Evolutionary conservation across 2,329 filamentous ascomycete species (phyloP), one percentile per base, ranked within the genome.

Genomic region (Ophiobolus disseminans): DNA sequence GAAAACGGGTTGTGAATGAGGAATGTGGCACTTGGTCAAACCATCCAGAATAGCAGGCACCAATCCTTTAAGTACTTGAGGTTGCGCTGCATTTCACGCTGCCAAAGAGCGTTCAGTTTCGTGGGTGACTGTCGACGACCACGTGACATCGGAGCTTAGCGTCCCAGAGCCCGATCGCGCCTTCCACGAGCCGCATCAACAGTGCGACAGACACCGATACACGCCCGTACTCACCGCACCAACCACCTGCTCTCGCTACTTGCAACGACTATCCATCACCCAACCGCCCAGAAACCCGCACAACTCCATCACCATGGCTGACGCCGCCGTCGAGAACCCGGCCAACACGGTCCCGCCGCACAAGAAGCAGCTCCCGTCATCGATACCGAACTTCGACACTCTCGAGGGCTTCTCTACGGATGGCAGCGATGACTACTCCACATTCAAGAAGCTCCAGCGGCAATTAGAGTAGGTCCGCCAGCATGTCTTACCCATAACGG

Each of bases 391-490:
- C 75, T 88, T 96, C 75, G 91, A 96, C 73, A 87, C 88, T 62
- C 86, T 97, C 58, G 93, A 97, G 75, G 91, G 91, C 52, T 80
- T 91, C 54, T 83, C 86, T 13, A 85, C 85, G 46, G 91, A 96
- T 68, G 87, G 86, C 40, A 89, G 86, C 59, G 93, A 97, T 74
- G 93, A 97, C 73, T 99, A 99, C 75, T 91, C 90, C 42, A 91
- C 88, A 31, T 83, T 97, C 75, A 99, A 99, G 82, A 94, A 95
- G 80, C 85, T 97, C 58, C 93, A 99, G 77, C 84, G 93, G 73
- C 92, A 97, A 80, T 80, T 97, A 65, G 94, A 99, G 86, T 97
- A 83, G 65, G 85, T 73, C 28, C 43, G 9, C 9, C 23, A 13
- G 20, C 36, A 16, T 13, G 35, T 11, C 32, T 16, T 17, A n/a